Evolutionary conservation across 2,329 filamentous ascomycete species (phyloP).

Genomic region (Nemania sp.): DNA sequence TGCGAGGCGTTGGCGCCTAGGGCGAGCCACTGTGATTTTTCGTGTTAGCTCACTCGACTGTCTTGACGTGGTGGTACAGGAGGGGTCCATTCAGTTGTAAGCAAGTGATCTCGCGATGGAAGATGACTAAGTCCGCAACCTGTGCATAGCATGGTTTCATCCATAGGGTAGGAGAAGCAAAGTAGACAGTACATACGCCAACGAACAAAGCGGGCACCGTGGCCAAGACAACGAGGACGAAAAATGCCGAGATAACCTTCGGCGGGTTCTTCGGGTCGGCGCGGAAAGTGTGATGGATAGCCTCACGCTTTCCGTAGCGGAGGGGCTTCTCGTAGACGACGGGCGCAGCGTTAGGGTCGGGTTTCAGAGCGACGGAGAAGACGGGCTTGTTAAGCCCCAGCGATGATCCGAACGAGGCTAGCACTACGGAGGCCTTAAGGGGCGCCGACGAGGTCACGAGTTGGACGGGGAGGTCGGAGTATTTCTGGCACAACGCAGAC

Average conservation of each 20-base stretch:
- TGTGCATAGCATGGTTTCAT: no score
- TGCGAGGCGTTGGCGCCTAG: conserved; percentile 85
- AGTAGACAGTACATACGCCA: conserved; percentile 55
- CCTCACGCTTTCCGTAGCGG: conserved; percentile 79
- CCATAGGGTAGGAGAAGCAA: background rate
- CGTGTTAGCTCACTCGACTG: conserved; percentile 1
- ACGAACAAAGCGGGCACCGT: conserved; percentile 74
- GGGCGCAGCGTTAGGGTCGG: conserved; percentile 63
- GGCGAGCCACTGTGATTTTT: conserved; percentile 69
- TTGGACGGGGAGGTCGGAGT: conserved; percentile 86
- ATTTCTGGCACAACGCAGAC: conserved; percentile 58
- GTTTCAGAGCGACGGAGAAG: conserved; percentile 72
- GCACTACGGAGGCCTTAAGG: conserved; percentile 77
- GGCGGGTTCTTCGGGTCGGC: conserved; percentile 79
- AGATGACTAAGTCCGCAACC: no score
- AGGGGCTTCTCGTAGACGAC: conserved; percentile 67
- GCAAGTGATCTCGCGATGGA: no score
- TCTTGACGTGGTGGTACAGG: background rate
- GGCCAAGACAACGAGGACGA: conserved; percentile 71
- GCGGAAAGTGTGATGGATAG: conserved; percentile 92
- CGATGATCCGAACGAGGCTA: conserved; percentile 83
- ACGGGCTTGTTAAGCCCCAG: conserved; percentile 67
- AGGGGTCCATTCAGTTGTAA: no score
- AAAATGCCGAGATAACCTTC: conserved; percentile 76
- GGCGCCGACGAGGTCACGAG: conserved; percentile 70